A percentile compares a stretch with the other conserved stretches of the same genome.
phyloP scores from a whole-genome alignment of 192 early-diverging fungal species.

The Phlyctochytrium bullatum region DNA sequence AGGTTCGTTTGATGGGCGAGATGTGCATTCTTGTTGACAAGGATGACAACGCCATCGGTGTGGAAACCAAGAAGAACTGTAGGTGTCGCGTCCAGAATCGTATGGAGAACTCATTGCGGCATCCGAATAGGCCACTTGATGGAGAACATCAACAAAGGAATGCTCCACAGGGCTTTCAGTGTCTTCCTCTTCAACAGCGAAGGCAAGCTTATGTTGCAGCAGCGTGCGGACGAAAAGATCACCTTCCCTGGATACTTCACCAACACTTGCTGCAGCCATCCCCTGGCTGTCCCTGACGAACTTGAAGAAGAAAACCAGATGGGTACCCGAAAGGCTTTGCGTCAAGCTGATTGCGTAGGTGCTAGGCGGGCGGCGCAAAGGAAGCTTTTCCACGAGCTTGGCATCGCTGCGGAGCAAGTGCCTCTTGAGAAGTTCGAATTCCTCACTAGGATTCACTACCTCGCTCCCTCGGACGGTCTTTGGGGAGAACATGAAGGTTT shows the following conservation, averaged over 20 bases:
- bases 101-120: neutral
- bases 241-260: constrained; percentile 97
- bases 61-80: constrained; percentile 91
- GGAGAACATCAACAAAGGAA: constrained; percentile 84
- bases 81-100: constrained; percentile 18
- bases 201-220: constrained; percentile 87
- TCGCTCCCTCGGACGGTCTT: constrained; percentile 89
- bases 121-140: constrained; percentile 80
- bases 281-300: constrained; percentile 76
- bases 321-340: constrained; percentile 38
- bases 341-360: constrained; percentile 39
- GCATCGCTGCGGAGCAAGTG: constrained; percentile 72
- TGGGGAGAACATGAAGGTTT: constrained; percentile 98
- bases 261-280: constrained; percentile 99
- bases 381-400: constrained; percentile 95
- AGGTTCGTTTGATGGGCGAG: constrained; percentile 94
- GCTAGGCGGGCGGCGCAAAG: constrained; percentile 86
- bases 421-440: constrained; percentile 81
- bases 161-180: constrained; percentile 94
- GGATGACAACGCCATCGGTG: constrained; percentile 80
- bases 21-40: constrained; percentile 94
- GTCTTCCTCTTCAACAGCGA: constrained; percentile 93
- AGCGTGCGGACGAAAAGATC: constrained; percentile 95
- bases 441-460: constrained; percentile 93
- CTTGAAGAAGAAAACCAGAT: constrained; percentile 75